These are phyloP conservation scores for Microdochium paspali DNA, from an alignment of 2,329 filamentous ascomycete species.

Conservation along the genomic window DNA sequence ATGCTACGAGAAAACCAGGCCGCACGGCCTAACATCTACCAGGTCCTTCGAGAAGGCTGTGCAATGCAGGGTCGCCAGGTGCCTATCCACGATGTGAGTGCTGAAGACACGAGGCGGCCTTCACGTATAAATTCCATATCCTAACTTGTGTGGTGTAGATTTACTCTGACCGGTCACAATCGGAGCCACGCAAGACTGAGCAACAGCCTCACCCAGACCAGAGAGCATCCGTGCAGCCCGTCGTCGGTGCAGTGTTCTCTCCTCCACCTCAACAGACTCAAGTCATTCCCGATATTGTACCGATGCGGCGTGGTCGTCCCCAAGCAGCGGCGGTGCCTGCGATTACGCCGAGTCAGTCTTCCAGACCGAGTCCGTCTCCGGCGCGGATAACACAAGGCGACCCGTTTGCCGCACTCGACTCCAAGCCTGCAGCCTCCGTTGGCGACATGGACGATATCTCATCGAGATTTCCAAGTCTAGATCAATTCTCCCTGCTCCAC, in stretches of 20 bases:
- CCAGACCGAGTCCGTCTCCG: constrained; percentile 58
- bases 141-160: constrained; percentile 43
- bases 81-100: constrained; percentile 77
- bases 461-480: constrained; percentile 76
- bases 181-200: constrained; percentile 46
- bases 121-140: not conserved
- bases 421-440: constrained; percentile 32
- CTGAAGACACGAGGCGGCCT: not conserved
- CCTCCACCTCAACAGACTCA: constrained; percentile 56
- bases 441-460: constrained; percentile 70
- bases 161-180: constrained; percentile 54
- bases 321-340: constrained; percentile 31
- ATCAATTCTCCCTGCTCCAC: constrained; percentile 85
- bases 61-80: constrained; percentile 79
- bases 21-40: constrained; percentile 81
- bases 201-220: constrained; percentile 44
- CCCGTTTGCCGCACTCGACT: constrained; percentile 85
- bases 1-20: constrained; percentile 84
- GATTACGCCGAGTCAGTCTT: constrained; percentile 23
- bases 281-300: constrained; percentile 77
- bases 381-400: constrained; percentile 62
- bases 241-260: constrained; percentile 75
- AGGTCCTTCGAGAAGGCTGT: constrained; percentile 80
- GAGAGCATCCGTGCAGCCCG: constrained; percentile 43
- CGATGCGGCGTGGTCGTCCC: constrained; percentile 84